Conservation (phyloP, 345 rosid genomes). For the Citrus mangshanensis region DNA sequence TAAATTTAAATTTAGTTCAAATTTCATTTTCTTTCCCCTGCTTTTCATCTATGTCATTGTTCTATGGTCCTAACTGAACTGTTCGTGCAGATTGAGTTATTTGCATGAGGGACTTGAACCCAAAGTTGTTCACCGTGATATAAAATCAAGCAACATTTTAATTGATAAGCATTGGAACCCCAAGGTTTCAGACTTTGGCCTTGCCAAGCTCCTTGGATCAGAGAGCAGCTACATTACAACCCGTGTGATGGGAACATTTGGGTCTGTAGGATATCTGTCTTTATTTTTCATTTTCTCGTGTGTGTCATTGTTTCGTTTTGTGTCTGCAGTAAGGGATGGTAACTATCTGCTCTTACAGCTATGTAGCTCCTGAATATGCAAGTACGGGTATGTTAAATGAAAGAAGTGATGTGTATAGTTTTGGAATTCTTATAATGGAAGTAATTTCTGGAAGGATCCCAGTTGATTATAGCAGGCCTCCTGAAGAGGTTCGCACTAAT, state of each 20-base stretch:
- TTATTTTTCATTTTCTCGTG: background rate
- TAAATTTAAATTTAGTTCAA: background rate
- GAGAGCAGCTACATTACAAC: conserved; percentile 82
- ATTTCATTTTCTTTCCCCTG: background rate
- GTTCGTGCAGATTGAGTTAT: conserved; percentile 57
- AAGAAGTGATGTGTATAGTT: conserved; percentile 79
- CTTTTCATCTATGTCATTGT: background rate
- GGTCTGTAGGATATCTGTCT: conserved; percentile 41
- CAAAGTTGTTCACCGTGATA: conserved; percentile 89
- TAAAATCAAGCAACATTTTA: conserved; percentile 83
- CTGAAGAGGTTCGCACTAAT: conserved; percentile 60
- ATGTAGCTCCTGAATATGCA: conserved; percentile 96
- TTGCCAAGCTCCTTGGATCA: conserved; percentile 78
- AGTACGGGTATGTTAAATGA: conserved; percentile 86
- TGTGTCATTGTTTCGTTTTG: background rate
- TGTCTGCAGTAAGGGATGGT: background rate
- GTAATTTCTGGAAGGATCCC: conserved; percentile 83
- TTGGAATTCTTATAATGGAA: conserved; percentile 90
- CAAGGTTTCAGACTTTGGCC: conserved; percentile 95
- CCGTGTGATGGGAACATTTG: conserved; percentile 97
- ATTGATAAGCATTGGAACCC: conserved; percentile 91
- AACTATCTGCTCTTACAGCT: conserved; percentile 38
- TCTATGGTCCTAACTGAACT: background rate
- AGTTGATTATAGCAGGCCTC: conserved; percentile 84
- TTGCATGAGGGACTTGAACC: conserved; percentile 97